Base-by-base conservation (phyloP, 257 asterid species). In the Solanum ahanhuiri region DNA sequence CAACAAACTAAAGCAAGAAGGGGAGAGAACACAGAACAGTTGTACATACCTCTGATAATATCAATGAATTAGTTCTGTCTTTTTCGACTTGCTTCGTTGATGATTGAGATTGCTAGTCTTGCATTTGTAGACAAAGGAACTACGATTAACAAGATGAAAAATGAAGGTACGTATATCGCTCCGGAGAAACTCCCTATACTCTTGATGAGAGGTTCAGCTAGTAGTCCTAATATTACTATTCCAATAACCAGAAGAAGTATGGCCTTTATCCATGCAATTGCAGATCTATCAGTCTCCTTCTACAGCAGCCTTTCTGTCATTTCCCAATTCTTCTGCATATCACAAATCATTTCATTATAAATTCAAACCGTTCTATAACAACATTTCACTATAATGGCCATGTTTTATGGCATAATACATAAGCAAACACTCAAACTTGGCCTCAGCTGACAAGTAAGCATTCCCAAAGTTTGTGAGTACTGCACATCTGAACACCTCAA, bases 81-180 rank as follows among this genome's bases (percentile, higher is more conserved):
- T 92, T 91, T 92, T 84, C 43, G 85, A 8, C 91, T 86, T 34
- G 95, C 91, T 85, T 93, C 93, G 0, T 7, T 83, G 85, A 94
- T 88, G 18, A 93, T 90, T 18, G 96, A 92, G 41, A 92, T 89
- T 17, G 94, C 8, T 51, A 51, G 9, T 51, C 93, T 87, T 9
- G 96, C 95, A 85, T 90, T 93, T 31, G 98, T 90, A 4, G 96
- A 93, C 88, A 93, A 81, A 0, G 96, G 96, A 73, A 93, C 90
- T 12, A 93, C 85, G 2, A 92, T 87, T 75, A 93, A 93, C 9
- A 96, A 91, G 15, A 93, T 87, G 86, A 88, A 92, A 87, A 92
- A 94, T 0, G 95, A 92, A 30, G 94, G 90, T 35, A 93, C n/a
- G 3, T 51, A 51, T 41, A 93, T 90, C 45, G 92, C 87, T 15